Evolutionary conservation across 805 yeast species (phyloP), one percentile per base, ranked within the genome.

Genomic region (Metschnikowia koreensis): DNA sequence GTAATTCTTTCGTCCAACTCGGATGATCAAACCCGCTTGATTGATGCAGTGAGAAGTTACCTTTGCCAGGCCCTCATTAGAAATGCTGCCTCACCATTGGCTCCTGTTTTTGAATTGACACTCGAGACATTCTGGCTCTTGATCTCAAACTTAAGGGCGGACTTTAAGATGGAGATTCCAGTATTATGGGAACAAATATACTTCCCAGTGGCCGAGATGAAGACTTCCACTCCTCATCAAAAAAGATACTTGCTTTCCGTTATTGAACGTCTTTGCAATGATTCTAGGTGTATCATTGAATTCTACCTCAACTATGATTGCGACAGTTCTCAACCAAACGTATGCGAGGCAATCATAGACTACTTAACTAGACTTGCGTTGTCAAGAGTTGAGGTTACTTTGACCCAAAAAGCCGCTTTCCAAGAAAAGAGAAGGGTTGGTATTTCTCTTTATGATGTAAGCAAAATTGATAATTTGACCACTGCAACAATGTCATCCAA

Each of bases 281-380:
- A 93, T 69, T 96, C 98, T 41, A 80, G 96, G 55, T 86, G 96
- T 16, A 73, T 96, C 55, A 89, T 96, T 52, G 99, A 94, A 70
- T 83, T 94, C 53, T 94, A 93, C 65, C 78, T 94, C 62, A 94
- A 94, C 69, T 96, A 94, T 67, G 99, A 94, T 68, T 94, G 99
- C 74, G 97, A 91, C 66, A 74, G 83, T 33, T 70, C 81, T 1
- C 81, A 85, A 77, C 87, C 94, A 38, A 94, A 94, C 66, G 76
- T 92, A 46, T 89, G 92, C 69, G 99, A 94, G 69, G 77, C 83
- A 46, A 75, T 91, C 41, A 82, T 91, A 48, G 92, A 90, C 58
- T 85, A 87, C 59, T 75, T 94, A 57, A 87, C 90, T 62, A 85
- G 74, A 66, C 76, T 78, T 53, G 85, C 97, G 0, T 71, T 89